Percentiles rank a stretch among this genome's conserved stretches.
These are phyloP conservation scores for Schizothecium vesticola DNA, from an alignment of 495 filamentous ascomycete species.

Conservation along the genomic window DNA sequence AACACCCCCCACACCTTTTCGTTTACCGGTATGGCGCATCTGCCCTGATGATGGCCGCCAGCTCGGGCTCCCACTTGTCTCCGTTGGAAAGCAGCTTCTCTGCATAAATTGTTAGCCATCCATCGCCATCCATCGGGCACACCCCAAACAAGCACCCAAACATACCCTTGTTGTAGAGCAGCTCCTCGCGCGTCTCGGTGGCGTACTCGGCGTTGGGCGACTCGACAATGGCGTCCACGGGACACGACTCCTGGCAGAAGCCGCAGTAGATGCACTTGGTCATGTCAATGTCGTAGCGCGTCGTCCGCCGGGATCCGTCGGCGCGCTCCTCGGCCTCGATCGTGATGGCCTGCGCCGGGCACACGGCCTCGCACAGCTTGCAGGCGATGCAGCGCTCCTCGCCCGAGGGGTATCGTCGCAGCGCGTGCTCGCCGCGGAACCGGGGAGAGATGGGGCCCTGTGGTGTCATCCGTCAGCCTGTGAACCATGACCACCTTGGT, in stretches of 20 bases:
- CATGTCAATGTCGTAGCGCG: conserved; percentile 99
- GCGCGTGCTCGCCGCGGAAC: conserved; percentile 94
- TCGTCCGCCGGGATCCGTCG: conserved; percentile 90
- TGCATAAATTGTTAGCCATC: conserved; percentile 12
- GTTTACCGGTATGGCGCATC: conserved; percentile 81
- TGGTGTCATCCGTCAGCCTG: background rate
- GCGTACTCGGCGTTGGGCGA: conserved; percentile 96
- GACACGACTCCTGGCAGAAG: conserved; percentile 98
- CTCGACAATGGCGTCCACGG: conserved; percentile 96
- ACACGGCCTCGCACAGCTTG: conserved; percentile 97
- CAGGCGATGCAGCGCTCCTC: conserved; percentile 99
- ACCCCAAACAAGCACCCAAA: background rate
- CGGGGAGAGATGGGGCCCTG: conserved; percentile 92
- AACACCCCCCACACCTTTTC: background rate
- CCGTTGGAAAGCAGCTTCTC: conserved; percentile 78
- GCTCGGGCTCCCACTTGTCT: conserved; percentile 97
- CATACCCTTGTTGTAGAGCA: conserved; percentile 94
- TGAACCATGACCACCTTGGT: background rate
- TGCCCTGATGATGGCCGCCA: conserved; percentile 84
- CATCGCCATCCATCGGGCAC: background rate
- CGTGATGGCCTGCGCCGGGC: conserved; percentile 93
- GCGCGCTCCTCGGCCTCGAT: conserved; percentile 98
- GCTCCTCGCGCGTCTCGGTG: conserved; percentile 93
- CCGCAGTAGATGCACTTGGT: conserved; percentile 99
- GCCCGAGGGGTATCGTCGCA: conserved; percentile 90